Evolutionary conservation across 2,329 filamentous ascomycete genomes (phyloP).

Genomic region (Stagonosporopsis rhizophila): DNA sequence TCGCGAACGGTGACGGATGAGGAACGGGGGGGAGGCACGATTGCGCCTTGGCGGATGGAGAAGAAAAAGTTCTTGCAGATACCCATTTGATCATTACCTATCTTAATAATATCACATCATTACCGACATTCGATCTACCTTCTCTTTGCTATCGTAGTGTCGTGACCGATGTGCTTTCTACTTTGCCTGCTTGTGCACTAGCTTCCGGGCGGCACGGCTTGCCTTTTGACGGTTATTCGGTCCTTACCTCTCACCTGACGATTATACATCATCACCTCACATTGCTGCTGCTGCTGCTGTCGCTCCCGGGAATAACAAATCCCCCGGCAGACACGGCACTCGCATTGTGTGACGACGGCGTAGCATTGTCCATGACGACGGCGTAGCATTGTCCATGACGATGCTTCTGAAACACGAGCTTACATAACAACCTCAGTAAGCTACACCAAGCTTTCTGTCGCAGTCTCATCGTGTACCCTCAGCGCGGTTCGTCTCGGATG

Average conservation of each 20-base stretch:
- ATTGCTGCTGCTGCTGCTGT: background rate
- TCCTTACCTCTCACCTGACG: background rate
- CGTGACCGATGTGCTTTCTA: background rate
- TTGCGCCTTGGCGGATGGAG: constrained; percentile 1
- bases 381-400: constrained; percentile 11
- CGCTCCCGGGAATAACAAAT: constrained; percentile 2
- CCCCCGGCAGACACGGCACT: background rate
- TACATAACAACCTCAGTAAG: constrained; percentile 7
- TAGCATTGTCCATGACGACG: constrained; percentile 11
- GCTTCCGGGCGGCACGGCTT: background rate
- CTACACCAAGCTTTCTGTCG: constrained; percentile 19
- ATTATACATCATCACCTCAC: background rate
- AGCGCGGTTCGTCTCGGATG: constrained; percentile 11
- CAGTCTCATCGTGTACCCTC: constrained; percentile 4
- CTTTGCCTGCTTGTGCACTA: background rate
- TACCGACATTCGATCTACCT: background rate
- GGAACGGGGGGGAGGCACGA: constrained; percentile 5
- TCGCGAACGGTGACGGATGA: background rate
- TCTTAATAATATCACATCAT: constrained; percentile 11
- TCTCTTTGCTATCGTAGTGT: background rate
- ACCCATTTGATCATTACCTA: constrained; percentile 17
- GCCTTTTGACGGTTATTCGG: background rate
- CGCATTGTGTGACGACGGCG: constrained; percentile 1
- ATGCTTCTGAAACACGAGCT: constrained; percentile 10
- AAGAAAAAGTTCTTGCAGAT: constrained; percentile 15